phyloP scores from a whole-genome alignment of 2,329 filamentous ascomycete species.

The Cladosporium oxysporum region DNA sequence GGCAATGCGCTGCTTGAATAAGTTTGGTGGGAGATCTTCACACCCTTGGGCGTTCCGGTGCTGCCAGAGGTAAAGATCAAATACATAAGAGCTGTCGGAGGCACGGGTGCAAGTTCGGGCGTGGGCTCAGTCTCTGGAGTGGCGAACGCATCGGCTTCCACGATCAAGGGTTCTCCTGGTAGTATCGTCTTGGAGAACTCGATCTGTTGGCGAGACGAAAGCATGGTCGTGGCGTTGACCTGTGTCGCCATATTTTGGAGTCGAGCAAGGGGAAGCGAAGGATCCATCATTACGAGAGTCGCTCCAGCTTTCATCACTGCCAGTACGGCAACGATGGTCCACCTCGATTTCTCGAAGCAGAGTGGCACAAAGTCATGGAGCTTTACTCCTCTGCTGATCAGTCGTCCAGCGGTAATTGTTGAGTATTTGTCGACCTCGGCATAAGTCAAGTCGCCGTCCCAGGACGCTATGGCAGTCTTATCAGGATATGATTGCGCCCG shows the following conservation, averaged over 20 bases:
- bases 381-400: constrained; percentile 11
- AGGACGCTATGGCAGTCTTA: constrained; percentile 50
- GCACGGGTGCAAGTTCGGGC: constrained; percentile 5
- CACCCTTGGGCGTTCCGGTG: constrained; percentile 24
- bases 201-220: constrained; percentile 22
- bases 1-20: constrained; percentile 57
- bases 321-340: constrained; percentile 41
- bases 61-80: constrained; percentile 26
- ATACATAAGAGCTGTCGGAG: constrained; percentile 26
- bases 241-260: constrained; percentile 18
- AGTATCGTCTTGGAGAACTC: constrained; percentile 24
- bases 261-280: constrained; percentile 26
- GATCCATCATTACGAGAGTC: constrained; percentile 41
- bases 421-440: constrained; percentile 17
- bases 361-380: constrained; percentile 33
- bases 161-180: constrained; percentile 20
- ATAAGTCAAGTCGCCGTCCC: constrained; percentile 24
- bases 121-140: not conserved
- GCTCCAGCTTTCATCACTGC: constrained; percentile 43
- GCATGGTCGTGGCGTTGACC: constrained; percentile 16
- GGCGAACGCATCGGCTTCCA: constrained; percentile 21
- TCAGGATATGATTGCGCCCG: constrained; percentile 39
- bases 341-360: constrained; percentile 43
- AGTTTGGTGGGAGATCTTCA: constrained; percentile 45
- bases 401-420: constrained; percentile 11